Evolutionary conservation across 176 grass and related monocot species (phyloP).

Genomic region (Avena atlantica): DNA sequence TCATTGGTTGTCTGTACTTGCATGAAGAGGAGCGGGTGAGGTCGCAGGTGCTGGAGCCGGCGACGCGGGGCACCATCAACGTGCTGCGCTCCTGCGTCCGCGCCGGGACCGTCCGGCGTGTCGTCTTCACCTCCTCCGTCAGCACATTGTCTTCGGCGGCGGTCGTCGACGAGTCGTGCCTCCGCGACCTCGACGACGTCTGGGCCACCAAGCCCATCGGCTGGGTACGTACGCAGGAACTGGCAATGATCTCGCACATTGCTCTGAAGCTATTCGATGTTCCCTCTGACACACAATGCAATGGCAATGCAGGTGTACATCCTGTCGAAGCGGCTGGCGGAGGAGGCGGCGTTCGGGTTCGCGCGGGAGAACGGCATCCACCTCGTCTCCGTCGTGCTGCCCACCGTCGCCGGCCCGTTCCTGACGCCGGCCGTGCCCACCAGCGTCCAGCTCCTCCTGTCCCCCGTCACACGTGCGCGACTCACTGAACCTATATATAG

Average conservation of each 20-base stretch:
- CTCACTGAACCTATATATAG: not conserved
- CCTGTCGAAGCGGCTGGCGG: constrained; percentile 75
- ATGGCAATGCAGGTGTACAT: constrained; percentile 60
- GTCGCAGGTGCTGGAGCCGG: constrained; percentile 63
- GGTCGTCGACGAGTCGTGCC: constrained; percentile 76
- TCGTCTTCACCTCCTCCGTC: constrained; percentile 91
- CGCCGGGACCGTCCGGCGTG: constrained; percentile 53
- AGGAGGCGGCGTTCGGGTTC: constrained; percentile 76
- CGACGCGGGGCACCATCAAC: constrained; percentile 68
- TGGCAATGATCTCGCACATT: too few species aligned
- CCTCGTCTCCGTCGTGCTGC: constrained; percentile 66
- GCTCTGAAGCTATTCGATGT: too few species aligned
- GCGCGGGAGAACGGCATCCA: constrained; percentile 67
- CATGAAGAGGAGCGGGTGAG: constrained; percentile 65
- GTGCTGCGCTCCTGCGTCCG: constrained; percentile 70
- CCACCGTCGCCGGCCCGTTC: constrained; percentile 81
- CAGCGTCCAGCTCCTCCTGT: constrained; percentile 78
- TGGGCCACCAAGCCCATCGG: constrained; percentile 75
- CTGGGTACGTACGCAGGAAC: constrained; percentile 63
- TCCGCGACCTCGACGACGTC: constrained; percentile 44
- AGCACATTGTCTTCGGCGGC: constrained; percentile 65
- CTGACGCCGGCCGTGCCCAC: constrained; percentile 72
- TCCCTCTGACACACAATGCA: not conserved
- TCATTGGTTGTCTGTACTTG: not conserved
- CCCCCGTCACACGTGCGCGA: constrained; percentile 66